Base-by-base conservation (phyloP, 768 basidiomycete species). In the Hydnum rufescens region DNA sequence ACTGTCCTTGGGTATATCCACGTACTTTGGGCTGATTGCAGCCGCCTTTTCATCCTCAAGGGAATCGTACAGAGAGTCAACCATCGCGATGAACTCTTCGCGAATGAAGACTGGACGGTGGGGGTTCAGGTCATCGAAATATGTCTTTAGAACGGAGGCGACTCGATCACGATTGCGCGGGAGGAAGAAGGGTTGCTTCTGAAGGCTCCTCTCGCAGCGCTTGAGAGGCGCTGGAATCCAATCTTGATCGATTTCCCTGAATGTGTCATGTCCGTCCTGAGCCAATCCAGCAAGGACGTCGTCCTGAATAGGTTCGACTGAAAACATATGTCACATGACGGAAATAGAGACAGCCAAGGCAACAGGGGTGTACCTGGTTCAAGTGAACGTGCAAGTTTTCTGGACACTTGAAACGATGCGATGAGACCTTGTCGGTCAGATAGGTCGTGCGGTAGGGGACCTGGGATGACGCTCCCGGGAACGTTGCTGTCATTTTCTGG, bases 61-160 rank as follows among this genome's bases (percentile, higher is more conserved):
- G 19, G 51, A 36, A 16, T 76, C 71, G 60, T 88, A 89, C n/a
- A 85, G 70, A 23, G 74, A 71, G 42, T 74, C 68, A 51, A 88
- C 65, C 8, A 71, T 69, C 59, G 67, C 70, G 57, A 82, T 74
- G 62, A 88, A 86, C 32, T 81, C 78, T 51, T 70, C 67, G 44
- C 76, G 77, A 29, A 71, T 64, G 61, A 79, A 83, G 49, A 86
- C 79, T 0, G 85, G 85, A 1, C 85, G 75, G 61, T 88, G 84
- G 57, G 74, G 62, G 57, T 88, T 86, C 62, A 89, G 82, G 49
- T 76, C 76, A 2, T 67, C 61, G 64, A 89, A 89, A 63, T 87
- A 89, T 47, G 75, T 72, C 8, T 80, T 71, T 54, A 81, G 69
- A 56, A 87, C 75, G 49, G 66, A 65, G 42, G 70, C 65, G 13